Conservation (phyloP, 2,329 filamentous ascomycete species). For the Alternaria burnsii region DNA sequence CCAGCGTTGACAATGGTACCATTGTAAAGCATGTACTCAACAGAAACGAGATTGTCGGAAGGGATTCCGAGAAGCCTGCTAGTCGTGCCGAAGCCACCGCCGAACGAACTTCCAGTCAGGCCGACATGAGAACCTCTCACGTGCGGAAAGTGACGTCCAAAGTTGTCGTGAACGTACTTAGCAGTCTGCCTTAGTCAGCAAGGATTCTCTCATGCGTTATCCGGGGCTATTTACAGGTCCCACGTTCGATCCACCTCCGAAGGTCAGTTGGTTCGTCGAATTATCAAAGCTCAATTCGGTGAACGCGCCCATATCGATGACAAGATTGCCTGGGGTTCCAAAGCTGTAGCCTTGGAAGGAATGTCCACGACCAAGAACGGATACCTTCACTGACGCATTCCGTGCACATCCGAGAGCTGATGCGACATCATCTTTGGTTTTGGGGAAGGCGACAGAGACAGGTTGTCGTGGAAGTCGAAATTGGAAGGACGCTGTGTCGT, state of each 20-base stretch:
- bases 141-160: constrained; percentile 18
- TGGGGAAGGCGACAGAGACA: constrained; percentile 17
- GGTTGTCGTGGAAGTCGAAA: constrained; percentile 17
- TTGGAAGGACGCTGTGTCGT: constrained; percentile 21
- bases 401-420: constrained; percentile 20
- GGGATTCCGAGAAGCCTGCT: constrained; percentile 17
- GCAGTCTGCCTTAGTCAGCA: neutral
- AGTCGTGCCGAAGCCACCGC: constrained; percentile 22
- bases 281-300: constrained; percentile 20
- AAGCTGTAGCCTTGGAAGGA: constrained; percentile 25
- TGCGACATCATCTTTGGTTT: constrained; percentile 14
- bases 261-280: constrained; percentile 21
- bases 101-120: constrained; percentile 13
- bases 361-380: constrained; percentile 15
- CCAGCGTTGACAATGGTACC: constrained; percentile 16
- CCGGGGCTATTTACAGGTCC: constrained; percentile 5
- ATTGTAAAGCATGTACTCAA: constrained; percentile 24
- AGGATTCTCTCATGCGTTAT: neutral
- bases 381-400: constrained; percentile 22
- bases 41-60: constrained; percentile 18
- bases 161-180: constrained; percentile 17
- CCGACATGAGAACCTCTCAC: constrained; percentile 23
- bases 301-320: constrained; percentile 19
- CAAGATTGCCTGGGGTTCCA: constrained; percentile 20
- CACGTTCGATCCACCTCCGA: constrained; percentile 19